These are phyloP conservation scores for Metrosideros polymorpha DNA, from an alignment of 441 rosid species.

Conservation along the genomic window DNA sequence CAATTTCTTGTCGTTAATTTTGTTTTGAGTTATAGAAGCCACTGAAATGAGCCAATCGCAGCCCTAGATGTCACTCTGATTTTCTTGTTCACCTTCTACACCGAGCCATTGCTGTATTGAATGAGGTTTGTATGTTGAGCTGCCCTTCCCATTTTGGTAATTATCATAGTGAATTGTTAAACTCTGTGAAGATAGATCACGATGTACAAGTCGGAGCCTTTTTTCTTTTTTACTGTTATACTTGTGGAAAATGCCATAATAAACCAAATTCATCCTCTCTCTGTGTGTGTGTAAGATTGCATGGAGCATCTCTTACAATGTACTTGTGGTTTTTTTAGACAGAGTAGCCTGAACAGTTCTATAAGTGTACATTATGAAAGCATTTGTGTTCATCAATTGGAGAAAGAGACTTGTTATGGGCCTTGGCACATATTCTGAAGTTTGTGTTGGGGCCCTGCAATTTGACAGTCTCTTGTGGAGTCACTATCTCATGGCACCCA, in stretches of 20 bases:
- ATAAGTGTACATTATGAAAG: not conserved
- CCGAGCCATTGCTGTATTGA: not conserved
- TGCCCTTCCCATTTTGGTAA: not conserved
- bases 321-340: not conserved
- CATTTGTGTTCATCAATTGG: not conserved
- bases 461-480: not conserved
- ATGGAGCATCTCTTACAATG: not conserved
- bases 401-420: not conserved
- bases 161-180: not conserved
- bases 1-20: not conserved
- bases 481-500: not conserved
- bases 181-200: not conserved
- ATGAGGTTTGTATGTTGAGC: not conserved
- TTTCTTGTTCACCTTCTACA: not conserved
- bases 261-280: conserved; percentile 2
- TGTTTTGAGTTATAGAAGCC: not conserved
- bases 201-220: not conserved
- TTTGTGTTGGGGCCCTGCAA: not conserved
- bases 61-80: not conserved
- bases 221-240: not conserved
- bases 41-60: not conserved
- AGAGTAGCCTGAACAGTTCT: not conserved
- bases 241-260: not conserved
- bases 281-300: not conserved
- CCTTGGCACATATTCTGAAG: not conserved